A percentile compares a stretch with the other conserved stretches of the same genome.
Conservation (phyloP, 2,329 filamentous ascomycete genomes). For the Botrytis fabae region DNA sequence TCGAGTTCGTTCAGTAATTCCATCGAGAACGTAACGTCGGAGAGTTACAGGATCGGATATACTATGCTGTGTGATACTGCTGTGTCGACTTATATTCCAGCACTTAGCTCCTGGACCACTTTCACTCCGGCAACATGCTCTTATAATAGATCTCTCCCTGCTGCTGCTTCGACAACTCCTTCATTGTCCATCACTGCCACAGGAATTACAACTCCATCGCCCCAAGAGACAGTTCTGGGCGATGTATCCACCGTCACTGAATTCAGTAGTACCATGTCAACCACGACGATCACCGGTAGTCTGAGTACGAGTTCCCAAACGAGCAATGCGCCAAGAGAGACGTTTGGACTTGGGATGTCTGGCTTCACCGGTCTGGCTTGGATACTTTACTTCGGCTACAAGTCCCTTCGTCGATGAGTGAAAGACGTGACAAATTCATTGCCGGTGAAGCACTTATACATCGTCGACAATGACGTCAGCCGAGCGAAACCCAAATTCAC, state of each 20-base stretch:
- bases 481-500: not conserved
- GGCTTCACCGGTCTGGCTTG: conserved; percentile 5
- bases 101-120: conserved; percentile 15
- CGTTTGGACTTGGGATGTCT: not conserved
- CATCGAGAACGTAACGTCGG: not conserved
- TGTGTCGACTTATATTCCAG: conserved; percentile 17
- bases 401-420: conserved; percentile 1
- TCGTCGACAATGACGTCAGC: not conserved
- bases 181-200: not conserved
- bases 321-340: not conserved
- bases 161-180: not conserved
- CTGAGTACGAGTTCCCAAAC: conserved; percentile 11
- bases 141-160: not conserved
- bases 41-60: conserved; percentile 5
- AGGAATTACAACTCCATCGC: not conserved
- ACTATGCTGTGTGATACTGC: conserved; percentile 18
- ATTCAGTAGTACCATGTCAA: conserved; percentile 15
- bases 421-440: not conserved
- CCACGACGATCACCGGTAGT: conserved; percentile 19
- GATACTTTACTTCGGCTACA: conserved; percentile 21
- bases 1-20: not conserved
- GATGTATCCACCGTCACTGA: conserved; percentile 20
- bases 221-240: not conserved
- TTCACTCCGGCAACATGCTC: conserved; percentile 20
- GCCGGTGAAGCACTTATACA: not conserved